A percentile compares a stretch with the other conserved stretches of the same genome.
phyloP scores from a whole-genome alignment of 352 stramenopile genomes.

The Pseudoperonospora humuli region DNA sequence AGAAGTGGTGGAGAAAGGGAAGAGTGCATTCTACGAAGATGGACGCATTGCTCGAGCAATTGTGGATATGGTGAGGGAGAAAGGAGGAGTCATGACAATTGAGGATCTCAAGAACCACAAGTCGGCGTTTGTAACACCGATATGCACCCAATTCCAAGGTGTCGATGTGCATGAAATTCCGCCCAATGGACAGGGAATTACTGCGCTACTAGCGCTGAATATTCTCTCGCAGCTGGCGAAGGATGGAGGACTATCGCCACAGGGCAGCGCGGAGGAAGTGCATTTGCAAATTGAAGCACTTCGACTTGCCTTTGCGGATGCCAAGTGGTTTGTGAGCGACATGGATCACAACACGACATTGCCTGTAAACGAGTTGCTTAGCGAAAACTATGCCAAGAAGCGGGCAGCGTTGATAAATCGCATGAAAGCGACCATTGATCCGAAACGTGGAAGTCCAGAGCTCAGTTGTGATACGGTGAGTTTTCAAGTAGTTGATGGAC shows the following conservation, averaged over 20 bases:
- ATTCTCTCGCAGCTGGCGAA: slow-evolving; percentile 73
- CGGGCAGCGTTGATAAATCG: slow-evolving; percentile 38
- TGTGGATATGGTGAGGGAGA: slow-evolving; percentile 60
- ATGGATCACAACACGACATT: slow-evolving; percentile 49
- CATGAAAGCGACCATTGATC: slow-evolving; percentile 41
- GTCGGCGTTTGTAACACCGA: slow-evolving; percentile 88
- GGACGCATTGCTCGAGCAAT: slow-evolving; percentile 84
- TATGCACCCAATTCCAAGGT: slow-evolving; percentile 80
- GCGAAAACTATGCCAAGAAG: slow-evolving; percentile 56
- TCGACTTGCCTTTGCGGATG: slow-evolving; percentile 91
- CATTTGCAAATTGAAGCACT: slow-evolving; percentile 91
- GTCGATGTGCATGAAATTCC: slow-evolving; percentile 91
- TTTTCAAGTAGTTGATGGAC: slow-evolving; percentile 93
- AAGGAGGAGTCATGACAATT: slow-evolving; percentile 62
- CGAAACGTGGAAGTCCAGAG: slow-evolving; percentile 46
- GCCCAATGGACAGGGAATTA: slow-evolving; percentile 95
- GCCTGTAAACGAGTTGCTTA: slow-evolving; percentile 70
- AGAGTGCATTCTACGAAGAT: slow-evolving; percentile 76
- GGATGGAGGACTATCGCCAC: slow-evolving; percentile 18
- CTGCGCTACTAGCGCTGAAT: slow-evolving; percentile 91
- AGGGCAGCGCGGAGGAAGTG: slow-evolving; percentile 68
- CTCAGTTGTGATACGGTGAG: slow-evolving; percentile 88
- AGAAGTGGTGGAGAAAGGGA: slow-evolving; percentile 80
- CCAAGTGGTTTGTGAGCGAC: slow-evolving; percentile 80
- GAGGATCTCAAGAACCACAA: slow-evolving; percentile 85